phyloP scores from a whole-genome alignment of 495 filamentous ascomycete genomes.

The Xylaria palmicola region DNA sequence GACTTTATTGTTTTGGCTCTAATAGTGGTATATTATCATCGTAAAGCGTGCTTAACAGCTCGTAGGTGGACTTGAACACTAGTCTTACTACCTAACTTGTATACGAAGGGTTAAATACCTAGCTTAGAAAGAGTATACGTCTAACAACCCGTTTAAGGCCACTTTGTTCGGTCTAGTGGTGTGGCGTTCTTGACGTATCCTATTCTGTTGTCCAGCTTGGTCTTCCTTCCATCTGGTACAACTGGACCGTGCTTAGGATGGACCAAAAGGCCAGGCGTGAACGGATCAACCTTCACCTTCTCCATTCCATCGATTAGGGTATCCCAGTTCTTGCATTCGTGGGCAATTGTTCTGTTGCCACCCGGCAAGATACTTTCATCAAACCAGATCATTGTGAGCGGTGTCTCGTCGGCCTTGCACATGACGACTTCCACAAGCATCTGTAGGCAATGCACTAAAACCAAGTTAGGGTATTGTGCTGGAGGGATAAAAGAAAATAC shows the following conservation, averaged over 20 bases:
- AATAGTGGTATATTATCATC: no score
- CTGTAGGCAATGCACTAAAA: slow-evolving; percentile 9
- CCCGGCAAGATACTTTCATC: slow-evolving; percentile 11
- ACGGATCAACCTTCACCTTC: slow-evolving; percentile 8
- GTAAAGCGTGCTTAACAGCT: no score
- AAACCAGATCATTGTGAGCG: slow-evolving; percentile 9
- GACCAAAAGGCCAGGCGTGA: slow-evolving; percentile 5
- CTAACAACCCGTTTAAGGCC: neutral
- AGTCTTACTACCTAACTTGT: no score
- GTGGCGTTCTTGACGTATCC: slow-evolving; percentile 11
- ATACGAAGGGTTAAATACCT: no score
- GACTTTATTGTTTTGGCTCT: no score
- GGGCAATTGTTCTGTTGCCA: slow-evolving; percentile 11
- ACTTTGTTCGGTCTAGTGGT: neutral
- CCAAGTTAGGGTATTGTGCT: neutral
- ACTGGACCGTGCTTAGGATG: slow-evolving; percentile 12
- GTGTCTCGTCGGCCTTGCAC: slow-evolving; percentile 11
- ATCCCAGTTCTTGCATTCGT: slow-evolving; percentile 14
- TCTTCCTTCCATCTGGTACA: slow-evolving; percentile 5
- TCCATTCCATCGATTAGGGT: slow-evolving; percentile 11
- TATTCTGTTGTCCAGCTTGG: slow-evolving; percentile 9
- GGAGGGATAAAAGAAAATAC: no score
- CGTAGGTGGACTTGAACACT: no score
- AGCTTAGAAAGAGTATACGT: no score
- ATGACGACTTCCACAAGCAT: slow-evolving; percentile 7